Conservation (phyloP, 2,329 filamentous ascomycete genomes). For the Parafenestella ontariensis region DNA sequence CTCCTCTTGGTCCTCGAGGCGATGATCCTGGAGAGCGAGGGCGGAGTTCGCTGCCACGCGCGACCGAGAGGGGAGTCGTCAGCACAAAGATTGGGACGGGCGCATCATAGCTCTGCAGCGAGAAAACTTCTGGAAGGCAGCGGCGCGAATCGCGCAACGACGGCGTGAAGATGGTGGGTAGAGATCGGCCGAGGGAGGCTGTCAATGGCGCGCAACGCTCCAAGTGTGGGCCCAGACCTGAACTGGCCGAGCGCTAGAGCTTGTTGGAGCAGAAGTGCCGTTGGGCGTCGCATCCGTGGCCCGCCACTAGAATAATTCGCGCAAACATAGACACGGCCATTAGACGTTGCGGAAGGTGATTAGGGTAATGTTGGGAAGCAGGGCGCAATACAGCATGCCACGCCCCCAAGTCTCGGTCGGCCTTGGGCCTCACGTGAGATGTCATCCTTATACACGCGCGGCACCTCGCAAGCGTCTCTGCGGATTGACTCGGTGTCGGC, state of each 20-base stretch:
- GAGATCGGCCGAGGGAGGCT: constrained; percentile 16
- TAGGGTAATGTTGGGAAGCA: background rate
- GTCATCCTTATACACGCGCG: background rate
- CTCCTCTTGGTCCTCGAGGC: constrained; percentile 17
- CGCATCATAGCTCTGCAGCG: constrained; percentile 5
- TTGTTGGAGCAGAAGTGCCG: constrained; percentile 11
- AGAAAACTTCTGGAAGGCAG: constrained; percentile 31
- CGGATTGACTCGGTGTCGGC: background rate
- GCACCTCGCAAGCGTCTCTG: background rate
- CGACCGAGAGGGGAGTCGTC: constrained; percentile 11
- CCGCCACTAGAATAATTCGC: constrained; percentile 23
- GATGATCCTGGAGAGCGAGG: constrained; percentile 4
- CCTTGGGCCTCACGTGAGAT: background rate
- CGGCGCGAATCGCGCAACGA: constrained; percentile 23
- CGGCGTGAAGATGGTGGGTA: constrained; percentile 7
- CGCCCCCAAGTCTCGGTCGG: background rate
- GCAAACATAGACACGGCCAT: constrained; percentile 2
- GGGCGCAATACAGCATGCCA: background rate
- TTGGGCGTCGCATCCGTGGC: constrained; percentile 10
- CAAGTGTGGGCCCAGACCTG: constrained; percentile 10
- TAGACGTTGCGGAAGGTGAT: background rate
- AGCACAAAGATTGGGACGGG: background rate
- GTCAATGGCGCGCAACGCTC: constrained; percentile 1
- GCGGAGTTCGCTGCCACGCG: constrained; percentile 15
- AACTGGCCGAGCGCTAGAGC: constrained; percentile 10